A percentile compares a stretch with the other conserved stretches of the same genome.
phyloP scores from a whole-genome alignment of 495 filamentous ascomycete species.

The Podospora didyma region DNA sequence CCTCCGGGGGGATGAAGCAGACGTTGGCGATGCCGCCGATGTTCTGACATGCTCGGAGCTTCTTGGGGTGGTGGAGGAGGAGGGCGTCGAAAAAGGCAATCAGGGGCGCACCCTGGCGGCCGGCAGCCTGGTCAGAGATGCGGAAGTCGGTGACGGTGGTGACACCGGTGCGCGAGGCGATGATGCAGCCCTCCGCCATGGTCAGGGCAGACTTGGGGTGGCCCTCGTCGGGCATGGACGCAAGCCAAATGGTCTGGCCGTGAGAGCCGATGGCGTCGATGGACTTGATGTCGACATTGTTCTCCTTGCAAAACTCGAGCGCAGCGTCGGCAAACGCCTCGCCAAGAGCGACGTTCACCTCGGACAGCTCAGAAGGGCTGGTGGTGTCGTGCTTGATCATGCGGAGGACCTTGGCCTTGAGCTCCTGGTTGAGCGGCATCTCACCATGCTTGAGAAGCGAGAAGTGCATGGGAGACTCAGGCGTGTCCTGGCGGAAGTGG shows the following conservation, averaged over 20 bases:
- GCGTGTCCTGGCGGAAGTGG: conserved; percentile 46
- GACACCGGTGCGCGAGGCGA: conserved; percentile 35
- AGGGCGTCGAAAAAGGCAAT: conserved; percentile 50
- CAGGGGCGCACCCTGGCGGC: conserved; percentile 45
- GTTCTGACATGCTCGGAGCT: conserved; percentile 55
- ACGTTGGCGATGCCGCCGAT: conserved; percentile 59
- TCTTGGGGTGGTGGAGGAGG: conserved; percentile 52
- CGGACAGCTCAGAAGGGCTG: conserved; percentile 48
- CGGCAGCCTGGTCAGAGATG: conserved; percentile 40
- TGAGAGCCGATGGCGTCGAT: conserved; percentile 55
- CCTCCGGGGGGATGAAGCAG: conserved; percentile 55
- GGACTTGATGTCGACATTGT: conserved; percentile 42
- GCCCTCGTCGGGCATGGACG: conserved; percentile 48
- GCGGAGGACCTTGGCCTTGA: conserved; percentile 54
- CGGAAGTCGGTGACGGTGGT: too few species aligned
- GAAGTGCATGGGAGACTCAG: conserved; percentile 47
- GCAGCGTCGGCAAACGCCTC: conserved; percentile 49
- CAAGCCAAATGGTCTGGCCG: conserved; percentile 57
- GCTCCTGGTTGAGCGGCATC: conserved; percentile 44
- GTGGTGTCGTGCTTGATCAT: conserved; percentile 52
- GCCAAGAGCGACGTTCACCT: conserved; percentile 50
- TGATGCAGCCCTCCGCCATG: conserved; percentile 42
- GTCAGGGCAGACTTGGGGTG: conserved; percentile 48
- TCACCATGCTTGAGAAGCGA: conserved; percentile 41
- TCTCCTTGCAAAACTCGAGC: conserved; percentile 42